Base-by-base conservation (phyloP, 495 filamentous ascomycete species). In the Chaetomium fimeti region DNA sequence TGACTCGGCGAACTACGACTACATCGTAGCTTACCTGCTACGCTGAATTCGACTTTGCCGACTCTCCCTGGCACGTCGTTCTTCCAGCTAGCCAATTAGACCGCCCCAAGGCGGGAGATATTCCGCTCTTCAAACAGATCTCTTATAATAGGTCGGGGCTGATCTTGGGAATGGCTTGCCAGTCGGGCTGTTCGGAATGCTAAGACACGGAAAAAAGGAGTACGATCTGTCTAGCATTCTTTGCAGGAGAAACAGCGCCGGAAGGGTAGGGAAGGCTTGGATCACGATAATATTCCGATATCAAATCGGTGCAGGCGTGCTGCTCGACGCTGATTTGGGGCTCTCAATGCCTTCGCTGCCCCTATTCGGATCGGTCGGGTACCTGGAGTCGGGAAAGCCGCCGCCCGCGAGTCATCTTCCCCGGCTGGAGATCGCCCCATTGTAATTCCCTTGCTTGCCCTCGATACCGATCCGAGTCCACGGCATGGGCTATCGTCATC, bases 171-270 rank as follows among this genome's bases (percentile, higher is more conserved):
- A 40, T 16, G 32, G 32, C 20, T 7, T 25, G 13, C 57, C 57
- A 59, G 40, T 53, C 60, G 48, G 60, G 18, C 25, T 24, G 13
- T 38, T 62, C 51, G 51, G 60, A 32, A 20, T 20, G 20, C 60
- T 55, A 29, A 55, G 60, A 62, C 38, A 55, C 51, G 49, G 49
- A 28, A 49, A 40, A 18, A 24, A 49, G 6, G 5, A 32, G 7
- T 45, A 5, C 38, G 22, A 62, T 47, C 27, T 62, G 51, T 62
- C 40, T 62, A 27, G 27, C 15, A 62, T 62, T 38, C 51, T 55
- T 22, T 55, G 51, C 60, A 62, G 51, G 49, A 25, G 27, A 62
- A 40, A 62, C 60, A 62, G 32, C 22, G 8, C 18, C 27, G 25
- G 36, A 49, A 60, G 18, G 25, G 42, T 18, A 48, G 18, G n/a